Conservation (phyloP, 2,329 filamentous ascomycete genomes). For the Microascus cirrosus region DNA sequence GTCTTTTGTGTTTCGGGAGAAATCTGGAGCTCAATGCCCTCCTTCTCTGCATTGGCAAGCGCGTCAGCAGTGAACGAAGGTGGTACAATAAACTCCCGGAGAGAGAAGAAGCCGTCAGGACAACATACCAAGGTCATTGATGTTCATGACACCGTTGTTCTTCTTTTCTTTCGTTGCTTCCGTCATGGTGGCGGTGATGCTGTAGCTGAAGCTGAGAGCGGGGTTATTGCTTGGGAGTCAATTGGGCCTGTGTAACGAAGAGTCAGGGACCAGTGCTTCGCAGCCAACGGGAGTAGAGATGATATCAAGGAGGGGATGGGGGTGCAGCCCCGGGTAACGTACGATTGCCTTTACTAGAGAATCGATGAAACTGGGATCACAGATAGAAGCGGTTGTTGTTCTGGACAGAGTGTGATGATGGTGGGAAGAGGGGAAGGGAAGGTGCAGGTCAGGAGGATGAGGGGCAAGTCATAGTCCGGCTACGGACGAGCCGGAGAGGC, state of each 20-base stretch:
- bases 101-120: too few relatives aligned
- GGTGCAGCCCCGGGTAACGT: not conserved
- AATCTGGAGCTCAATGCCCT: conserved; percentile 60
- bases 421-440: not conserved
- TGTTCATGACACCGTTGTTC: conserved; percentile 52
- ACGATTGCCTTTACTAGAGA: not conserved
- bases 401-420: not conserved
- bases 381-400: not conserved
- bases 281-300: not conserved
- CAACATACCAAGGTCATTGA: conserved; percentile 73
- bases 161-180: not conserved
- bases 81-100: not conserved
- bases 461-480: not conserved
- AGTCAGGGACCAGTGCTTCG: not conserved
- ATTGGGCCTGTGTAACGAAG: not conserved
- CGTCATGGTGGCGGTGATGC: conserved; percentile 2
- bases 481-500: not conserved
- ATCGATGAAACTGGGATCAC: not conserved
- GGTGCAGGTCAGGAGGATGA: not conserved
- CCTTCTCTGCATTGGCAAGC: conserved; percentile 46
- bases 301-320: not conserved
- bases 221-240: not conserved
- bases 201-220: not conserved
- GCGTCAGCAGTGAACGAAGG: not conserved
- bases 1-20: conserved; percentile 77